phyloP scores from a whole-genome alignment of 768 basidiomycete species.

The Termitomyces sp. region DNA sequence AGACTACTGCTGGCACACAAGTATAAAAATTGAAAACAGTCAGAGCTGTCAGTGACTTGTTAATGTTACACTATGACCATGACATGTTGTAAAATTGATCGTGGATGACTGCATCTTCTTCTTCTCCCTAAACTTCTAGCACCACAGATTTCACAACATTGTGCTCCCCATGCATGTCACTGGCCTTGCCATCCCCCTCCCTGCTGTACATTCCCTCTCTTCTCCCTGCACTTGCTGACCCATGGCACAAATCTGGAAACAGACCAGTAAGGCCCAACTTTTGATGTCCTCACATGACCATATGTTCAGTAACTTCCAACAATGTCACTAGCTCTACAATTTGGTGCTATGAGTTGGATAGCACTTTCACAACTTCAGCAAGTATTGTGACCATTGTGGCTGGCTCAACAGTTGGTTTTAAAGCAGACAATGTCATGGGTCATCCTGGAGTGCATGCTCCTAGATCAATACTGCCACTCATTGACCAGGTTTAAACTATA shows the following conservation, averaged over 20 bases:
- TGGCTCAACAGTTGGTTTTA: conserved; percentile 26
- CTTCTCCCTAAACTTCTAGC: conserved; percentile 51
- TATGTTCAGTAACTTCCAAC: not conserved
- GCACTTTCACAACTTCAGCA: conserved; percentile 19
- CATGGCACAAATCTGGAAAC: conserved; percentile 34
- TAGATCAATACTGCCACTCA: not conserved
- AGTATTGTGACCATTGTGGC: conserved; percentile 25
- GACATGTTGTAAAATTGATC: no score
- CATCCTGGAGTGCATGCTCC: conserved; percentile 25
- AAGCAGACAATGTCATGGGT: conserved; percentile 26
- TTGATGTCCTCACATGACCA: not conserved
- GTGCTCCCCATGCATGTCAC: conserved; percentile 60
- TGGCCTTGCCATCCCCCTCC: conserved; percentile 46
- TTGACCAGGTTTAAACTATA: not conserved
- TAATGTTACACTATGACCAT: no score
- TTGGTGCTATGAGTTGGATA: conserved; percentile 28
- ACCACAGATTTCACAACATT: conserved; percentile 56
- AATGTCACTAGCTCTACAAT: conserved; percentile 29
- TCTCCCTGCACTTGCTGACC: not conserved
- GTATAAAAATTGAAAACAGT: no score
- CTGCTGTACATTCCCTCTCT: conserved; percentile 46
- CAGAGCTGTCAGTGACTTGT: no score
- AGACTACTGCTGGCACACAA: no score
- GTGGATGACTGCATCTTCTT: conserved; percentile 57
- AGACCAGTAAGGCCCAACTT: conserved; percentile 28